Evolutionary conservation across 2,329 filamentous ascomycete species (phyloP).

Genomic region (Raffaelea deltoideospora): DNA sequence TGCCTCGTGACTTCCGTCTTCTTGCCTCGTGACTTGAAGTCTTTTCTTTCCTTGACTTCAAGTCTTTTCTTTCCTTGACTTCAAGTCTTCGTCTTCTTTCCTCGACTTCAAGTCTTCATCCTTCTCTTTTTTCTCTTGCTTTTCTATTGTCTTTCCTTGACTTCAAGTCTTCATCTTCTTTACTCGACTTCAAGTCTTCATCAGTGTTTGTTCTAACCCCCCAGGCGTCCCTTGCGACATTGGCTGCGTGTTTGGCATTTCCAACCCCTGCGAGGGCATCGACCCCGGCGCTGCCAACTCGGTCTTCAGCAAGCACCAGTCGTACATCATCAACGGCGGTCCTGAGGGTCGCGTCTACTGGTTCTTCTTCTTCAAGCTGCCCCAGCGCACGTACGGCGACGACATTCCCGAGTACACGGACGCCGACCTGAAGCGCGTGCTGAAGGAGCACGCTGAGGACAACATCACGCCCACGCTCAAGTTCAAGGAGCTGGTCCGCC

Average conservation of each 20-base stretch:
- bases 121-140: too few species aligned
- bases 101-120: too few species aligned
- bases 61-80: too few species aligned
- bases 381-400: constrained; percentile 4
- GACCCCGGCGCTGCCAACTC: constrained; percentile 2
- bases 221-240: constrained; percentile 3
- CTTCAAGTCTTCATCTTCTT: too few species aligned
- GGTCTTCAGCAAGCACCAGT: constrained; percentile 2
- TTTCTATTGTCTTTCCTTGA: too few species aligned
- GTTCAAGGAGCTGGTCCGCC: constrained; percentile 8
- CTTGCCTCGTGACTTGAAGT: too few species aligned
- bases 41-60: too few species aligned
- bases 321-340: constrained; percentile 7
- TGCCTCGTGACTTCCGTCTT: too few species aligned
- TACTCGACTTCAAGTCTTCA: too few species aligned
- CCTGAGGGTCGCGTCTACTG: constrained; percentile 9
- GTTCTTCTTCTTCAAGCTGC: constrained; percentile 8
- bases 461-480: constrained; percentile 5
- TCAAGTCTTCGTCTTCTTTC: too few species aligned
- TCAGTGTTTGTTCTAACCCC: neutral
- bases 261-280: constrained; percentile 3
- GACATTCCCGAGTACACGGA: constrained; percentile 7
- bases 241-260: constrained; percentile 11
- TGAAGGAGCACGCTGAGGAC: constrained; percentile 1
- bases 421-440: constrained; percentile 5